Conservation (phyloP, 78 protist species). For the Dictyostelium intermedium region DNA sequence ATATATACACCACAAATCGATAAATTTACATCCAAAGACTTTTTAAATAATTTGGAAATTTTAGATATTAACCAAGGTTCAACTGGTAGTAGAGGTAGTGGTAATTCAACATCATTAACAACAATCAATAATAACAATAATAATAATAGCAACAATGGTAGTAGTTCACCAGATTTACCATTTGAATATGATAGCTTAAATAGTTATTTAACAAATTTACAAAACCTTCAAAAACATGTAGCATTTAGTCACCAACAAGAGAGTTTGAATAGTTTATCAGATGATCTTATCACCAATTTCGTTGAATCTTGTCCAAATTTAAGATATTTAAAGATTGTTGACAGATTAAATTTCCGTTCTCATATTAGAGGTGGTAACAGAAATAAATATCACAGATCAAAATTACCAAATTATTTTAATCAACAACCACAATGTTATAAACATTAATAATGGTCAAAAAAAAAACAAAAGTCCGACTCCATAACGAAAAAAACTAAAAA, state of each 20-base stretch:
- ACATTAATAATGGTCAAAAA: not conserved
- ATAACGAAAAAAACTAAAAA: too few relatives aligned
- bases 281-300: conserved; percentile 12
- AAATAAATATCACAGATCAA: conserved; percentile 21
- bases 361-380: conserved; percentile 22
- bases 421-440: not conserved
- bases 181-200: conserved; percentile 1
- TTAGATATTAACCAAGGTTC: not conserved
- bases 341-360: conserved; percentile 12
- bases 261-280: conserved; percentile 18
- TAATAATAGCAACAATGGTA: not conserved
- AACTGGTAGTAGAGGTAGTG: not conserved
- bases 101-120: not conserved
- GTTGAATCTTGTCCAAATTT: conserved; percentile 21
- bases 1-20: conserved; percentile 26
- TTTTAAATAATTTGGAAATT: not conserved
- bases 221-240: not conserved
- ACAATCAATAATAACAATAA: not conserved
- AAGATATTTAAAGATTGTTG: conserved; percentile 23
- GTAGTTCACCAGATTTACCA: not conserved
- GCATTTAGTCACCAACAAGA: not conserved
- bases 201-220: conserved; percentile 11
- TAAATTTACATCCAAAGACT: conserved; percentile 24
- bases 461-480: not conserved
- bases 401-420: not conserved